These are phyloP conservation scores for Astrephomene gubernaculifera DNA, from an alignment of 139 green algal species.

Conservation along the genomic window DNA sequence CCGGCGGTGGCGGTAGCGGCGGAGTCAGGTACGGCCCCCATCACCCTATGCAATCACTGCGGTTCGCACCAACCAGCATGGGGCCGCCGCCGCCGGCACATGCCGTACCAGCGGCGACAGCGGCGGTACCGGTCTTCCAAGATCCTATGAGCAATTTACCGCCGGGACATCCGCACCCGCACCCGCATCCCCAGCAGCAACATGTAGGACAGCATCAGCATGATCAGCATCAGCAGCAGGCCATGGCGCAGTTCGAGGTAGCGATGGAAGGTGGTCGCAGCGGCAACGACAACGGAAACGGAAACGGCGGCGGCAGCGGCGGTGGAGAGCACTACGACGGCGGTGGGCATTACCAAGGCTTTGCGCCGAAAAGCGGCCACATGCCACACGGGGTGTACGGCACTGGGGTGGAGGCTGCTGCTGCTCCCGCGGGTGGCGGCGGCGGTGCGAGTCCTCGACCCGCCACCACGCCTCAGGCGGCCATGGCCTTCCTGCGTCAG, in stretches of 20 bases:
- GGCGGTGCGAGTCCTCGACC: neutral
- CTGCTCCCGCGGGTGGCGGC: neutral
- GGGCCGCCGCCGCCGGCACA: neutral
- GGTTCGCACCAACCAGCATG: too few species aligned
- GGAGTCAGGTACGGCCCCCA: neutral
- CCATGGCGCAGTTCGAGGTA: too few species aligned
- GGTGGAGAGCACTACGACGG: too few species aligned
- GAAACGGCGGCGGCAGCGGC: neutral
- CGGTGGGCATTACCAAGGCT: too few species aligned
- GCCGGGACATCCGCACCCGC: neutral
- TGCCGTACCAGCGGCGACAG: neutral
- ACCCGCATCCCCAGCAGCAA: too few species aligned
- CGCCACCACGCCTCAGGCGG: conserved; percentile 7
- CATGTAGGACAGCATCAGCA: too few species aligned
- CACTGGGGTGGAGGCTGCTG: neutral
- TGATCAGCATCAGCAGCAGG: too few species aligned
- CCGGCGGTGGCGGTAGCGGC: neutral
- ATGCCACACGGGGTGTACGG: too few species aligned
- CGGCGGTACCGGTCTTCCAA: neutral
- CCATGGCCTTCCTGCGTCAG: conserved; percentile 13
- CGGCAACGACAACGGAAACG: too few species aligned
- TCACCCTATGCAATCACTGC: neutral
- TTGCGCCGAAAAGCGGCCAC: too few species aligned
- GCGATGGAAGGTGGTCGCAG: too few species aligned
- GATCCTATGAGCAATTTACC: neutral